Conservation (phyloP, 1,284 basidiomycete species). For the Stygiomarasmius scandens region DNA sequence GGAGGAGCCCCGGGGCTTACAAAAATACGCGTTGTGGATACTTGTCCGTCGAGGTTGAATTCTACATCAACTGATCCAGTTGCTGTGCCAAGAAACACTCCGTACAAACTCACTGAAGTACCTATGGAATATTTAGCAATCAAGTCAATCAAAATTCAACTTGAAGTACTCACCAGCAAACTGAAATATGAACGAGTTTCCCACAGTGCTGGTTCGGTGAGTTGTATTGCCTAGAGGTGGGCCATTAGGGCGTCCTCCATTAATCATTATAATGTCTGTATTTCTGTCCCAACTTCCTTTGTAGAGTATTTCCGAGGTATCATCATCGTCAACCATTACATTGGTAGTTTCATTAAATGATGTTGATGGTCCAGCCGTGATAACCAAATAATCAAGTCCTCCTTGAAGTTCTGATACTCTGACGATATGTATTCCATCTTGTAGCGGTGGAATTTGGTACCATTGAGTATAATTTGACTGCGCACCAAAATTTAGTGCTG, state of each 20-base stretch:
- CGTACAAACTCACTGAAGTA: constrained; percentile 3
- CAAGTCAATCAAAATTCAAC: too few relatives aligned
- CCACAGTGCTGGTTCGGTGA: not conserved
- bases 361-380: not conserved
- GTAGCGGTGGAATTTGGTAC: too few relatives aligned
- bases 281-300: not conserved
- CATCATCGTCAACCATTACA: constrained; percentile 2
- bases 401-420: not conserved
- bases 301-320: not conserved
- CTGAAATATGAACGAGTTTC: not conserved
- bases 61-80: not conserved
- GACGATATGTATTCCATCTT: too few relatives aligned
- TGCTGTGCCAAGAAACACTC: constrained; percentile 2
- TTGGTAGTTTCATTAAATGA: not conserved
- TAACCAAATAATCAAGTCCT: constrained; percentile 3
- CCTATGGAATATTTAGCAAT: not conserved
- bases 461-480: too few relatives aligned
- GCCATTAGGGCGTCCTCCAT: not conserved
- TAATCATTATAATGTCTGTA: not conserved
- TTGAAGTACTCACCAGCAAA: constrained; percentile 4
- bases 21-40: not conserved
- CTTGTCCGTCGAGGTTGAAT: constrained; percentile 3
- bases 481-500: too few relatives aligned
- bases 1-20: not conserved
- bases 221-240: constrained; percentile 6